Evolutionary conservation across 2,329 filamentous ascomycete species (phyloP).

Genomic region (Samsoniella hepiali): DNA sequence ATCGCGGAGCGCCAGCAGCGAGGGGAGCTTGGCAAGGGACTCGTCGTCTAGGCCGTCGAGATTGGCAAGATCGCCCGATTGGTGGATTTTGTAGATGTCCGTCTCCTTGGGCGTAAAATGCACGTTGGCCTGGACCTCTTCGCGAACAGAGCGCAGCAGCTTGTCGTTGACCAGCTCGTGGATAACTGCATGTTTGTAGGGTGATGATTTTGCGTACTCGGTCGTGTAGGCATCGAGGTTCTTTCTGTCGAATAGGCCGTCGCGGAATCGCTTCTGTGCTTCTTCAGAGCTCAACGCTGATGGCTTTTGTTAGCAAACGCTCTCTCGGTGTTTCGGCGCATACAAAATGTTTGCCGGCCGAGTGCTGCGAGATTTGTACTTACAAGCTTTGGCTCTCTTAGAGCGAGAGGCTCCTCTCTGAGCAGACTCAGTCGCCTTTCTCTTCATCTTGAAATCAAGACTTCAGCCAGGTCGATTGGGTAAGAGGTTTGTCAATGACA

Average conservation of each 20-base stretch:
- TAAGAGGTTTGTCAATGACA: not conserved
- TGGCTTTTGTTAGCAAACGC: not conserved
- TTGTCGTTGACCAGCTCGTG: constrained; percentile 72
- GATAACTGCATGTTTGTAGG: constrained; percentile 93
- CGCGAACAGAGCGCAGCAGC: constrained; percentile 80
- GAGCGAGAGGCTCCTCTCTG: not conserved
- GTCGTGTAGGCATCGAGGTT: constrained; percentile 57
- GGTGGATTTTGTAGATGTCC: constrained; percentile 99
- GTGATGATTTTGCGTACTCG: constrained; percentile 61
- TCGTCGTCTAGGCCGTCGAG: constrained; percentile 88
- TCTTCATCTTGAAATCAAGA: constrained; percentile 13
- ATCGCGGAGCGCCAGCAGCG: constrained; percentile 87
- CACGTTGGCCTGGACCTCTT: constrained; percentile 85
- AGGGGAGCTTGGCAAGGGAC: constrained; percentile 81
- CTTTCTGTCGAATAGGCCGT: constrained; percentile 60
- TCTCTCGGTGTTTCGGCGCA: constrained; percentile 1
- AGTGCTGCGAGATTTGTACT: constrained; percentile 1
- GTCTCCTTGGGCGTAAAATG: constrained; percentile 98
- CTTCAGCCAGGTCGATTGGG: not conserved
- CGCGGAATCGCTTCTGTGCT: constrained; percentile 58
- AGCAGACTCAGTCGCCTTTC: constrained; percentile 13
- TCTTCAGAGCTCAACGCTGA: constrained; percentile 47
- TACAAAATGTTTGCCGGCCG: not conserved
- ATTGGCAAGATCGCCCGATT: constrained; percentile 95
- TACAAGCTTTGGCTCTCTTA: constrained; percentile 13